Conservation (phyloP, 345 rosid genomes). For the Eucalyptus cloeziana region DNA sequence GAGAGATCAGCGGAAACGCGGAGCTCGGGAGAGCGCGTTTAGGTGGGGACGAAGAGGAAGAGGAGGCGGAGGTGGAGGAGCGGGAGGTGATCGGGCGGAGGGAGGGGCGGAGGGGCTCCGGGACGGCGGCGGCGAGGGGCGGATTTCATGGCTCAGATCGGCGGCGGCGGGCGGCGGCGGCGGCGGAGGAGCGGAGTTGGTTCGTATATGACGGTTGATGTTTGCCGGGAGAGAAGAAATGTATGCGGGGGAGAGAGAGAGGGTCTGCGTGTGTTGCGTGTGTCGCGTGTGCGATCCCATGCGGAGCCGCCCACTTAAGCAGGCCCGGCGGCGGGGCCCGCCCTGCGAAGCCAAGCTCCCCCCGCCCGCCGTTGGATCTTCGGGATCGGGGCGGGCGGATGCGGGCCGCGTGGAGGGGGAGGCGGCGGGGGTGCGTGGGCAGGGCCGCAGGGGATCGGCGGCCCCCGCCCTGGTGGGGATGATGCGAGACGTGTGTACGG, state of each 20-base stretch:
- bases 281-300: neutral
- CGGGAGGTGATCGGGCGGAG: constrained; percentile 17
- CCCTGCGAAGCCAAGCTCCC: accelerated
- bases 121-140: neutral
- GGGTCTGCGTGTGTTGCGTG: too few species aligned
- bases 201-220: neutral
- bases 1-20: neutral
- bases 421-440: neutral
- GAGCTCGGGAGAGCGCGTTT: neutral
- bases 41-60: constrained; percentile 79
- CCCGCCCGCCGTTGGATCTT: neutral
- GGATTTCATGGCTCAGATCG: neutral
- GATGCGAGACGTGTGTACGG: neutral
- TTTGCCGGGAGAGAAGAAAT: neutral
- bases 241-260: neutral
- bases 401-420: neutral
- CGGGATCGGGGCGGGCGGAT: neutral
- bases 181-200: neutral
- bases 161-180: neutral
- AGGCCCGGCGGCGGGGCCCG: neutral
- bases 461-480: neutral
- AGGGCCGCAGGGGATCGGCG: neutral
- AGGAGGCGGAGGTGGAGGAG: constrained; percentile 65
- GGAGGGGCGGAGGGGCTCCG: constrained; percentile 23
- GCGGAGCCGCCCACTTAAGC: neutral